Evolutionary conservation across 1,284 basidiomycete genomes (phyloP).

Genomic region (Golubevia sp.): DNA sequence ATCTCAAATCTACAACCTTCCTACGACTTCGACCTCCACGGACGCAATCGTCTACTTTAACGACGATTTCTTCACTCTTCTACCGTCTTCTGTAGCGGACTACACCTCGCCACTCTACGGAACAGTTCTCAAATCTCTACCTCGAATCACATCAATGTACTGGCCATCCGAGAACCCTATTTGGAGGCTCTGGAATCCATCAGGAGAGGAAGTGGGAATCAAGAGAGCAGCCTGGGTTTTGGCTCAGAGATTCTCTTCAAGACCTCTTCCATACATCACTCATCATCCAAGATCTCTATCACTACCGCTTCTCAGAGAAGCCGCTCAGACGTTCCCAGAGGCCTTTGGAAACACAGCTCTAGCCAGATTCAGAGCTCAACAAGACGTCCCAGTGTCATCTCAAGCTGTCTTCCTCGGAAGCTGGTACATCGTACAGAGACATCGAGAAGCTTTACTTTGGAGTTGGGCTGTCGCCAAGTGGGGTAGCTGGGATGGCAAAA

Average conservation of each 20-base stretch:
- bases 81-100: background rate
- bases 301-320: constrained; percentile 57
- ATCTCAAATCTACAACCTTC: background rate
- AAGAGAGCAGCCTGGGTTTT: constrained; percentile 25
- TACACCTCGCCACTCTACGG: background rate
- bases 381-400: constrained; percentile 52
- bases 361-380: constrained; percentile 62
- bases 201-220: constrained; percentile 30
- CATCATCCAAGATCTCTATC: constrained; percentile 63
- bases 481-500: constrained; percentile 52
- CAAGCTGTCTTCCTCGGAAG: constrained; percentile 61
- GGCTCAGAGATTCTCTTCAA: constrained; percentile 59
- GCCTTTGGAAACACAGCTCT: constrained; percentile 52
- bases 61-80: background rate
- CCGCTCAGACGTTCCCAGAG: constrained; percentile 47
- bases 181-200: constrained; percentile 31
- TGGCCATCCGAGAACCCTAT: constrained; percentile 23
- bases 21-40: background rate
- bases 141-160: constrained; percentile 20
- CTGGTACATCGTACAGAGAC: constrained; percentile 64
- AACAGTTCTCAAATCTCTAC: constrained; percentile 15
- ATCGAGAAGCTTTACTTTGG: constrained; percentile 65
- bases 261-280: constrained; percentile 63
- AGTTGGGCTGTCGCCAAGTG: constrained; percentile 63
- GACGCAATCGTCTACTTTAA: background rate